Evolutionary conservation across 2,329 filamentous ascomycete species (phyloP), one percentile per base, ranked within the genome.

Genomic region (Colletotrichum sojae): DNA sequence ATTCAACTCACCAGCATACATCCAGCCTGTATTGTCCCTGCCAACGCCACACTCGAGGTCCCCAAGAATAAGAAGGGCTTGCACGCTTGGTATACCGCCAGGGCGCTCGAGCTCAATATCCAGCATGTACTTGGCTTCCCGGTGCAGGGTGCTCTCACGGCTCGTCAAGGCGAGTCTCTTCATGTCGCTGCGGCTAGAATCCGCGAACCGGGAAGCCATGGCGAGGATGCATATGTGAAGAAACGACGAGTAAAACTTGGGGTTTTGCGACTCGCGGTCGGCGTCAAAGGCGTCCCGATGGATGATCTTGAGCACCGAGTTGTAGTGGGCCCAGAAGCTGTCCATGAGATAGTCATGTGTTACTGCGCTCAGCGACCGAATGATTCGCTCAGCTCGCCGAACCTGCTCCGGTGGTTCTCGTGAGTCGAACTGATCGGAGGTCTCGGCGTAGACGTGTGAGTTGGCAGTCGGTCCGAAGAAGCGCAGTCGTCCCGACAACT

Each of bases 381-480:
- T 85, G 22, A 85, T 83, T 20, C 81, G 82, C 71, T 85, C 83
- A 0, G 84, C 83, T 49, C 84, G 77, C 8, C 82, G 80, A 10
- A 80, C 77, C 66, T 86, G 59, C 62, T 86, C 84, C 0, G 82
- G 78, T 4, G 81, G 78, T 63, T 84, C 82, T 15, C 78, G 76
- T 1, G 76, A 76, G 53, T 79, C 75, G 15, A 78, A 75, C n/a
- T 78, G 77, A 53, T 76, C 74, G 2, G 78, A 73, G 1, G 79
- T 74, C 39, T 81, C 80, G 4, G 83, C 83, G 69, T 86, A 83
- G 16, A 87, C 83, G 61, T 87, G 85, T 65, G 82, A 84, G 74
- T 86, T 87, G 56, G 85, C 85, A 4, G 85, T 87, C 1, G 84
- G 84, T 1, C 85, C 85, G 65, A 86, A 88, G 76, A 86, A 88